Percentiles rank a stretch among this genome's conserved stretches.
Evolutionary conservation across 2,329 filamentous ascomycete genomes (phyloP).

Genomic region (Zasmidium angulare): DNA sequence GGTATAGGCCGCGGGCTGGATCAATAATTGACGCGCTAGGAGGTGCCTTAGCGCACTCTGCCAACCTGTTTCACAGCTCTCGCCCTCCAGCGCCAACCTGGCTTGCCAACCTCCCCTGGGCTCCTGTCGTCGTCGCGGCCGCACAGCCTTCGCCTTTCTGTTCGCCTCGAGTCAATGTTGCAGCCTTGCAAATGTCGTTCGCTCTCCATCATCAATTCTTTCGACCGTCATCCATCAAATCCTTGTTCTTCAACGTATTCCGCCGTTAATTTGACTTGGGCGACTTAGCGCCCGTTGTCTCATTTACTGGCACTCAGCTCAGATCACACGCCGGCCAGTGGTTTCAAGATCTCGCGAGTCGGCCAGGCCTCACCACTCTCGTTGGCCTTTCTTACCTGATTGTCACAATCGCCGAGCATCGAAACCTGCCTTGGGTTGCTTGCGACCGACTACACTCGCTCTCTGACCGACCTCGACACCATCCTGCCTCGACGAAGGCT

Average conservation of each 20-base stretch:
- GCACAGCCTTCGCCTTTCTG: no score
- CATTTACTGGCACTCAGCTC: neutral
- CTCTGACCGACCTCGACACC: neutral
- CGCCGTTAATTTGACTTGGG: neutral
- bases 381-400: neutral
- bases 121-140: neutral
- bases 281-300: neutral
- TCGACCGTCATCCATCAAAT: neutral
- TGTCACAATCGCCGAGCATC: neutral
- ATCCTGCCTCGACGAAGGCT: neutral
- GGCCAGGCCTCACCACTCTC: neutral
- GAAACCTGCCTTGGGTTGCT: neutral
- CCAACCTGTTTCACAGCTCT: no score
- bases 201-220: neutral
- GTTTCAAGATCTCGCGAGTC: neutral
- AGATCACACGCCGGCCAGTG: neutral
- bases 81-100: neutral
- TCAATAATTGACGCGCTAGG: neutral
- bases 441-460: neutral
- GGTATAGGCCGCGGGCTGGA: neutral
- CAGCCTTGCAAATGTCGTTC: neutral
- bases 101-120: neutral
- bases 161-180: neutral
- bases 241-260: neutral
- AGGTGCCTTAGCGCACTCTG: neutral